A percentile compares a stretch with the other conserved stretches of the same genome.
phyloP scores from a whole-genome alignment of 1,284 basidiomycete species.

The Pseudozyma thailandica region DNA sequence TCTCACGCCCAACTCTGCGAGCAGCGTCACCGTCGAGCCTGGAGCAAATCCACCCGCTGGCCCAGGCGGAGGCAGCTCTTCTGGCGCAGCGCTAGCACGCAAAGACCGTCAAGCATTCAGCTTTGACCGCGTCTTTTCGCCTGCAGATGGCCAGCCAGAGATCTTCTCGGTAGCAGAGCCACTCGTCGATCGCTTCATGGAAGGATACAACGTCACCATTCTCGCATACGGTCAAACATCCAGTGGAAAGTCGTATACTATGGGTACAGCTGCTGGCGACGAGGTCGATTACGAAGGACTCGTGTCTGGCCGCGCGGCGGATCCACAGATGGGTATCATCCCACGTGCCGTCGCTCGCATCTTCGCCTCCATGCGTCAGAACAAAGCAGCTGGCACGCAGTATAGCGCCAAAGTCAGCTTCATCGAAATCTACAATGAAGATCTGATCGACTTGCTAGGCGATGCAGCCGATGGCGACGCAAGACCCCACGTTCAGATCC shows the following conservation, averaged over 20 bases:
- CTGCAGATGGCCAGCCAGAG: conserved; percentile 81
- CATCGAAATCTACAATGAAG: conserved; percentile 96
- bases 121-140: conserved; percentile 92
- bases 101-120: conserved; percentile 81
- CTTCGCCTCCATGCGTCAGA: conserved; percentile 76
- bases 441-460: conserved; percentile 68
- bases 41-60: conserved; percentile 45
- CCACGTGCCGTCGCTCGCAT: conserved; percentile 93
- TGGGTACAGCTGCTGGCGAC: conserved; percentile 72
- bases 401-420: conserved; percentile 64
- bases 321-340: conserved; percentile 78
- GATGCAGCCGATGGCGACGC: conserved; percentile 64
- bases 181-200: conserved; percentile 87
- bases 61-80: conserved; percentile 70
- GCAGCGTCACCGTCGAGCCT: conserved; percentile 59
- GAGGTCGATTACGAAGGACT: conserved; percentile 55
- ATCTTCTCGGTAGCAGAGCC: conserved; percentile 87
- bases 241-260: conserved; percentile 95
- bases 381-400: conserved; percentile 70
- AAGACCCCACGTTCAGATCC: conserved; percentile 86
- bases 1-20: conserved; percentile 73
- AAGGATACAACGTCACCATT: conserved; percentile 97
- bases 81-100: conserved; percentile 66
- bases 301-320: conserved; percentile 49
- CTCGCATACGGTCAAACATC: conserved; percentile 98